Percentiles rank a stretch among this genome's conserved stretches.
Evolutionary conservation across 768 basidiomycete species (phyloP).

Genomic region (Pisolithus microcarpus): DNA sequence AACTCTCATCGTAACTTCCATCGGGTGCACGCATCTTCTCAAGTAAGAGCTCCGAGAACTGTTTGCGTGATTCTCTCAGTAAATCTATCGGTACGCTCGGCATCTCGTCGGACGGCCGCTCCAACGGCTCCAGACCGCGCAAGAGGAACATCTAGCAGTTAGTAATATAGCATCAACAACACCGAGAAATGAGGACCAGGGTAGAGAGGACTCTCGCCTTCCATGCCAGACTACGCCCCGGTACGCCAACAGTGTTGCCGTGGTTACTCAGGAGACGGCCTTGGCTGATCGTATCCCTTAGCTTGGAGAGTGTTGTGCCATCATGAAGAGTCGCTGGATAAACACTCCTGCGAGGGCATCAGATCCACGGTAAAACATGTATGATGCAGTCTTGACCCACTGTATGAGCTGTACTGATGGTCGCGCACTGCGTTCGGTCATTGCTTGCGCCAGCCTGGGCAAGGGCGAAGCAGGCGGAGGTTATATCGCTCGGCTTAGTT

Average conservation of each 20-base stretch:
- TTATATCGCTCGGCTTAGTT: neutral
- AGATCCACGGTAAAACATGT: neutral
- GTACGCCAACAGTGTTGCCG: constrained; percentile 36
- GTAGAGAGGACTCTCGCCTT: constrained; percentile 41
- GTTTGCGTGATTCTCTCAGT: constrained; percentile 44
- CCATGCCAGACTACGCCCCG: constrained; percentile 81
- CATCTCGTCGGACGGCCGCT: constrained; percentile 35
- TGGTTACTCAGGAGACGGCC: constrained; percentile 44
- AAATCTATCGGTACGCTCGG: constrained; percentile 32
- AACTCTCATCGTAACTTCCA: constrained; percentile 70
- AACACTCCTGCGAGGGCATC: constrained; percentile 25
- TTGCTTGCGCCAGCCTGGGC: neutral
- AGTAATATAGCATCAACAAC: constrained; percentile 14
- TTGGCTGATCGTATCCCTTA: constrained; percentile 59
- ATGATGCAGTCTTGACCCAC: constrained; percentile 13
- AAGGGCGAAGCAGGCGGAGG: neutral
- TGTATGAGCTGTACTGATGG: constrained; percentile 16
- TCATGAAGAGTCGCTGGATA: constrained; percentile 45
- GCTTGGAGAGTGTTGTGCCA: constrained; percentile 49
- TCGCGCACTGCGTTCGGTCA: constrained; percentile 5
- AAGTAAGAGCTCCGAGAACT: constrained; percentile 51
- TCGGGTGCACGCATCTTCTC: constrained; percentile 81
- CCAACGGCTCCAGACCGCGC: constrained; percentile 53
- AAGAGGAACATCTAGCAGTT: constrained; percentile 57
- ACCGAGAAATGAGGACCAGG: constrained; percentile 9